Conservation (phyloP, 1,139 yeast genomes). For the Debaryomycetaceae sp. region DNA sequence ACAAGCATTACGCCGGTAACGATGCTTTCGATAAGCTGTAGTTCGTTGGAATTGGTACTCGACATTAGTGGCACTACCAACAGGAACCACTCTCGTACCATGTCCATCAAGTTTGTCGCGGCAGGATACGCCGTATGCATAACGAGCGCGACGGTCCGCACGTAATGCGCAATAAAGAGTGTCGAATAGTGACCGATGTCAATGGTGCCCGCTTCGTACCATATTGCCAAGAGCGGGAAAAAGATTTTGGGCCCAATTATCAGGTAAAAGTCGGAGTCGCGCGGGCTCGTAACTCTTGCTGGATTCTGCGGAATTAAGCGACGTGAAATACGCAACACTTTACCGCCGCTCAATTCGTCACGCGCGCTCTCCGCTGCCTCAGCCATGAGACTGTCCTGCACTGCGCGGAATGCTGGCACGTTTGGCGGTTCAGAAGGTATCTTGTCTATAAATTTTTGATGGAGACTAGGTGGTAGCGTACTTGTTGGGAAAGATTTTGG, state of each 20-base stretch:
- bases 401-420: conserved; percentile 2
- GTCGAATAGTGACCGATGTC: conserved; percentile 47
- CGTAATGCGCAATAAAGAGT: conserved; percentile 44
- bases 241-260: conserved; percentile 37
- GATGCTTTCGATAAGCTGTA: conserved; percentile 34
- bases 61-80: conserved; percentile 21
- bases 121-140: conserved; percentile 51
- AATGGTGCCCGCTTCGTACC: conserved; percentile 38
- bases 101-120: conserved; percentile 37
- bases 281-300: conserved; percentile 5
- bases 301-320: conserved; percentile 13
- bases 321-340: conserved; percentile 39
- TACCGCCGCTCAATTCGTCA: conserved; percentile 31
- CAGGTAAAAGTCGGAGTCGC: conserved; percentile 28
- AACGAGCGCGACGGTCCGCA: conserved; percentile 46
- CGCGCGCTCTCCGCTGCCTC: conserved; percentile 31
- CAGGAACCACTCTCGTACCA: conserved; percentile 44
- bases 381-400: conserved; percentile 25
- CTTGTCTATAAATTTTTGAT: conserved; percentile 18
- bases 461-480: conserved; percentile 36
- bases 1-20: conserved; percentile 37
- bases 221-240: conserved; percentile 45
- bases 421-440: not conserved
- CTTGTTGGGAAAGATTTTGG: conserved; percentile 26
- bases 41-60: conserved; percentile 14